A percentile compares a stretch with the other conserved stretches of the same genome.
Evolutionary conservation across 2,329 filamentous ascomycete genomes (phyloP).

Genomic region (Orbilia ellipsospora): DNA sequence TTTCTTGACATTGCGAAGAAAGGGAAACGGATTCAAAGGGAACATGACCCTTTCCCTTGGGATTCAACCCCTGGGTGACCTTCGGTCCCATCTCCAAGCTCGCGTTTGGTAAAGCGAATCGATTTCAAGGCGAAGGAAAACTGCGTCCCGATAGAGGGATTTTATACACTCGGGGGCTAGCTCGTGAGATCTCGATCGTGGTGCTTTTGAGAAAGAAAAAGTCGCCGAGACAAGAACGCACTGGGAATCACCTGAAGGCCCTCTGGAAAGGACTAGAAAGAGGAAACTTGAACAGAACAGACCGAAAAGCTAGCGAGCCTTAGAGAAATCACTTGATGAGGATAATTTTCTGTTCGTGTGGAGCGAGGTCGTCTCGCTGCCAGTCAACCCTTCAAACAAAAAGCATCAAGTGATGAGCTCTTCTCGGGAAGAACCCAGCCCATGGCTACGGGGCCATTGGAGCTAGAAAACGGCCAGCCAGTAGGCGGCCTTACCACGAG

Average conservation of each 20-base stretch:
- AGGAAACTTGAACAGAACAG: constrained; percentile 5
- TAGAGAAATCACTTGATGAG: constrained; percentile 49
- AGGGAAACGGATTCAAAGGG: constrained; percentile 5
- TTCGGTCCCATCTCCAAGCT: background rate
- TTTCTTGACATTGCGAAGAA: constrained; percentile 11
- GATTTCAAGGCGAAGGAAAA: constrained; percentile 11
- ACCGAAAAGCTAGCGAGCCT: constrained; percentile 14
- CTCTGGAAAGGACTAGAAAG: background rate
- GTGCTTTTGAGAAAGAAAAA: constrained; percentile 19
- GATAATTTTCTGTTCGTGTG: constrained; percentile 36
- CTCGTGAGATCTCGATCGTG: constrained; percentile 16
- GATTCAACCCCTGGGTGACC: constrained; percentile 6
- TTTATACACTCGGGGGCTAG: constrained; percentile 19
- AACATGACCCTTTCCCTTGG: background rate
- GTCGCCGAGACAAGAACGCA: constrained; percentile 51
- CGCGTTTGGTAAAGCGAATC: constrained; percentile 5
- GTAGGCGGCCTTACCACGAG: constrained; percentile 51
- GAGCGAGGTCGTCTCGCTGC: background rate
- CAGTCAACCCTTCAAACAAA: constrained; percentile 3
- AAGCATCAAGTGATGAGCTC: constrained; percentile 28
- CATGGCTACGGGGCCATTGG: constrained; percentile 32
- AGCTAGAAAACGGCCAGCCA: constrained; percentile 32
- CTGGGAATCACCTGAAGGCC: constrained; percentile 29
- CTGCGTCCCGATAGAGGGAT: constrained; percentile 1
- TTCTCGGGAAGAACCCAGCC: constrained; percentile 28